phyloP scores from a whole-genome alignment of 371 early-diverging fungal genomes.

The Mortierella sp. region DNA sequence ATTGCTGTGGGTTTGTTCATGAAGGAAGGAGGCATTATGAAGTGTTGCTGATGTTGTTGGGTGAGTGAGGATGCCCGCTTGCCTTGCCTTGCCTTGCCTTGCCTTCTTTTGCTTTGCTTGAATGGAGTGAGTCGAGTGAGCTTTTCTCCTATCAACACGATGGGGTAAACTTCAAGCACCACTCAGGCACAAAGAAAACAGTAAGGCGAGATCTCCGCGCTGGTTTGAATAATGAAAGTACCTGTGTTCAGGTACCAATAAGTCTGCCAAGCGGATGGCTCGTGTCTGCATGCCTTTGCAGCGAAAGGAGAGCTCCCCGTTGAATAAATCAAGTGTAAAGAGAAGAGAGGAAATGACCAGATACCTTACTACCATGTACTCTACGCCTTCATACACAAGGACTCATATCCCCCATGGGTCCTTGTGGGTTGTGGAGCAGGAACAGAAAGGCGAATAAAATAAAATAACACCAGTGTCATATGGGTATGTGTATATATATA shows the following conservation, averaged over 20 bases:
- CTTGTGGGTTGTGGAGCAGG: slow-evolving; percentile 10
- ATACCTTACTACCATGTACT: not conserved
- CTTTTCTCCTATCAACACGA: not conserved
- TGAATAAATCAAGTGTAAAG: not conserved
- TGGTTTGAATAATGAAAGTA: not conserved
- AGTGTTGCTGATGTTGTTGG: not conserved
- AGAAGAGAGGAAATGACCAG: not conserved
- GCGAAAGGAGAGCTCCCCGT: not conserved
- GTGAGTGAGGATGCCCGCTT: not conserved
- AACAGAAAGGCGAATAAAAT: slow-evolving; percentile 1
- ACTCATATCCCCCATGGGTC: not conserved
- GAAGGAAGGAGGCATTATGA: not conserved
- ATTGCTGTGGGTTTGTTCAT: not conserved
- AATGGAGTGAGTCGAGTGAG: not conserved
- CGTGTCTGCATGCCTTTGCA: slow-evolving; percentile 8
- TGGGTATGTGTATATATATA: not conserved
- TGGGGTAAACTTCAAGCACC: not conserved
- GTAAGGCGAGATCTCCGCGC: not conserved
- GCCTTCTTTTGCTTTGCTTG: no score
- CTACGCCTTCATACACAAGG: not conserved
- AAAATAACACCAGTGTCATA: not conserved
- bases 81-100: no score
- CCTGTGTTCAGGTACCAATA: not conserved
- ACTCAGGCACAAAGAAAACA: not conserved
- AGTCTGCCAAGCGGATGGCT: not conserved